A percentile compares a stretch with the other conserved stretches of the same genome.
Evolutionary conservation across 2,329 filamentous ascomycete genomes (phyloP).

Genomic region (Dothideomycetidae sp.): DNA sequence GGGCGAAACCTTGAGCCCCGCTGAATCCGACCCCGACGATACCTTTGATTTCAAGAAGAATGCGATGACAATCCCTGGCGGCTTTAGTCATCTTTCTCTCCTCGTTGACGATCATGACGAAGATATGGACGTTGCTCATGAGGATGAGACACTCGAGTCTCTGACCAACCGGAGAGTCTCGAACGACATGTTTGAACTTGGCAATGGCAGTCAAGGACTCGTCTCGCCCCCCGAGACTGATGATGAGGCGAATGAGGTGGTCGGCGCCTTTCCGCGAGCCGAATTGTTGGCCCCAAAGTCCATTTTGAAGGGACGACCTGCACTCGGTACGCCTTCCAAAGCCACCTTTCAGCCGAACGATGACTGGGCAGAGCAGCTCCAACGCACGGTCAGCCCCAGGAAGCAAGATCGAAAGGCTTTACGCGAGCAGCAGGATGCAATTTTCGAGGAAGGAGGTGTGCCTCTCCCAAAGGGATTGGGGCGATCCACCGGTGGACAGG

Average conservation of each 20-base stretch:
- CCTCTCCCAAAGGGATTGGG: constrained; percentile 34
- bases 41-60: constrained; percentile 42
- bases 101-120: constrained; percentile 41
- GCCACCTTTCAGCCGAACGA: constrained; percentile 46
- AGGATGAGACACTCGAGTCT: constrained; percentile 38
- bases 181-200: constrained; percentile 11
- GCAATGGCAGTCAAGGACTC: constrained; percentile 5
- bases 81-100: constrained; percentile 53
- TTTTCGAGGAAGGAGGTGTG: constrained; percentile 5
- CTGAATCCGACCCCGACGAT: constrained; percentile 35
- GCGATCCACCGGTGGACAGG: constrained; percentile 28
- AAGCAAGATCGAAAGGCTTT: constrained; percentile 76
- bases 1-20: constrained; percentile 22
- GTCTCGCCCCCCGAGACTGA: constrained; percentile 37
- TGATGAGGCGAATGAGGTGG: constrained; percentile 64
- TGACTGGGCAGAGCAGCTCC: constrained; percentile 87
- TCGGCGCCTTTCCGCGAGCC: constrained; percentile 53
- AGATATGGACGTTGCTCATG: constrained; percentile 30
- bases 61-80: constrained; percentile 53
- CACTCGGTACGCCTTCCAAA: constrained; percentile 40
- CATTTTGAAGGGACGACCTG: constrained; percentile 31
- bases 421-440: constrained; percentile 43
- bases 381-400: constrained; percentile 83
- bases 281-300: constrained; percentile 55
- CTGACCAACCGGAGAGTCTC: constrained; percentile 5